Evolutionary conservation across 2,329 filamentous ascomycete genomes (phyloP).

Genomic region (Colletotrichum paranaense): DNA sequence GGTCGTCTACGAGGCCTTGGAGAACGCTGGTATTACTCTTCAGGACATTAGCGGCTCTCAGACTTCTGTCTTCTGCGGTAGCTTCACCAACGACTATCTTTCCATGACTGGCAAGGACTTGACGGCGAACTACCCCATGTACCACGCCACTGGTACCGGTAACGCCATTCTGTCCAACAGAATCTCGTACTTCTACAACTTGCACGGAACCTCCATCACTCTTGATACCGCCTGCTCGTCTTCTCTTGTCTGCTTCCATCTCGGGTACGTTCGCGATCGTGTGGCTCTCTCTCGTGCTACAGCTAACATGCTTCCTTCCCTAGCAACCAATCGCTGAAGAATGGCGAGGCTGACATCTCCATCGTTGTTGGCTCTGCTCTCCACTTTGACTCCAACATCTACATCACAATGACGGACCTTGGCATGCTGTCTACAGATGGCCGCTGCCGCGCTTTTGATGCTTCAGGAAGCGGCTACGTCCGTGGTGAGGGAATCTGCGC

Average conservation of each 20-base stretch:
- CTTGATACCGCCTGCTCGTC: constrained; percentile 54
- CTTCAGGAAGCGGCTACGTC: constrained; percentile 57
- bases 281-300: background rate
- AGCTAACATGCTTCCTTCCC: background rate
- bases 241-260: constrained; percentile 47
- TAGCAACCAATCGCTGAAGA: constrained; percentile 42
- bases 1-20: constrained; percentile 42
- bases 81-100: constrained; percentile 43
- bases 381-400: constrained; percentile 39
- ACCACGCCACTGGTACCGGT: constrained; percentile 44
- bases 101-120: constrained; percentile 41
- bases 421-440: constrained; percentile 43
- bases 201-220: constrained; percentile 49
- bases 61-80: constrained; percentile 45
- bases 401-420: constrained; percentile 40
- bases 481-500: constrained; percentile 59
- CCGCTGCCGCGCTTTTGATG: constrained; percentile 49
- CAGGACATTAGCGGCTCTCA: constrained; percentile 36
- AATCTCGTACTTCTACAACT: constrained; percentile 49
- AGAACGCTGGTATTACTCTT: constrained; percentile 37
- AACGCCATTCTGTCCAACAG: constrained; percentile 46
- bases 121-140: constrained; percentile 44
- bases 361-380: constrained; percentile 40
- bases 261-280: constrained; percentile 36
- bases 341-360: constrained; percentile 42